Conservation (phyloP, 2,329 filamentous ascomycete genomes). For the Colletotrichum tabaci region DNA sequence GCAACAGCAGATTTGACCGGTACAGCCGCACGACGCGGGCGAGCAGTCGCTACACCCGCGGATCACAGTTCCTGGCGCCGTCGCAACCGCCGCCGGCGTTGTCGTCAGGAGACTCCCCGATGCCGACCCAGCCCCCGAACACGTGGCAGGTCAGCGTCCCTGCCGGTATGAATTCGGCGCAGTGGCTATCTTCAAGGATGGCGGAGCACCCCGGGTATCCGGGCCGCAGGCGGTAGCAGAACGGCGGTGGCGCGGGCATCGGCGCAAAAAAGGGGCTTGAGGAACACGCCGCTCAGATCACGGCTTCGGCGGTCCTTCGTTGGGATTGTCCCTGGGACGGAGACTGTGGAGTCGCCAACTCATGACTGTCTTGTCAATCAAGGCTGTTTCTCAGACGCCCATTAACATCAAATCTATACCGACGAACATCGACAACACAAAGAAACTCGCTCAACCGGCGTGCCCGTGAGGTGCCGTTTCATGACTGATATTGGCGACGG, state of each 20-base stretch:
- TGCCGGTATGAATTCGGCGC: conserved; percentile 23
- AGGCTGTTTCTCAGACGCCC: background rate
- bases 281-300: too few species aligned
- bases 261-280: too few species aligned
- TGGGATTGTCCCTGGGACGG: too few species aligned
- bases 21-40: conserved; percentile 27
- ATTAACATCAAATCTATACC: background rate
- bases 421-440: background rate
- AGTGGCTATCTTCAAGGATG: conserved; percentile 35
- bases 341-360: background rate
- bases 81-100: conserved; percentile 16
- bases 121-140: conserved; percentile 23
- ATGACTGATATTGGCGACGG: background rate
- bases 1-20: conserved; percentile 8
- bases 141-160: conserved; percentile 25
- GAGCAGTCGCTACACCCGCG: conserved; percentile 25
- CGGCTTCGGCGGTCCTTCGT: too few species aligned
- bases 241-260: background rate
- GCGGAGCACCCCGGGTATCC: conserved; percentile 28
- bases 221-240: background rate
- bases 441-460: conserved; percentile 14
- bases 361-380: background rate
- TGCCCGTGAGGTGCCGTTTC: conserved; percentile 14
- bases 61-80: conserved; percentile 33
- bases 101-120: background rate